phyloP scores from a whole-genome alignment of 1,284 basidiomycete species.

The Tilletia setariae region DNA sequence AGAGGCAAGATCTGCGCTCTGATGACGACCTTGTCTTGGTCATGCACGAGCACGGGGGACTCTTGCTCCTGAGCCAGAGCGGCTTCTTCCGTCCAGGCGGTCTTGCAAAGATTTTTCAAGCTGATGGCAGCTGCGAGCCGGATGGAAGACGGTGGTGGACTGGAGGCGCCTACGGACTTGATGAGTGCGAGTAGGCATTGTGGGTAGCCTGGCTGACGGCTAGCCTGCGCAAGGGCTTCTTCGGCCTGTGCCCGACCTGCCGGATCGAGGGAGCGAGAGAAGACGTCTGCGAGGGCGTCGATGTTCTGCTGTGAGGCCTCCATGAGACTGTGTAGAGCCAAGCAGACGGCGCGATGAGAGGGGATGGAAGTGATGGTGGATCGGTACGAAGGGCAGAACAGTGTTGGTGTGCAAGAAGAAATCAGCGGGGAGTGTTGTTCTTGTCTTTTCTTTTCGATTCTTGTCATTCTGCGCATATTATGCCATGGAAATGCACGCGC shows the following conservation, averaged over 20 bases:
- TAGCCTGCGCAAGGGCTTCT: conserved; percentile 37
- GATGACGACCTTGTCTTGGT: conserved; percentile 65
- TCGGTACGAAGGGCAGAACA: neutral
- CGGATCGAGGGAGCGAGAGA: conserved; percentile 15
- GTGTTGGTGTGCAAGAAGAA: neutral
- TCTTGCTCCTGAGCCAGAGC: conserved; percentile 29
- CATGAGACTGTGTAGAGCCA: neutral
- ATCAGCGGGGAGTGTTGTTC: neutral
- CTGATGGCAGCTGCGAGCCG: conserved; percentile 51
- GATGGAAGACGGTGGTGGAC: conserved; percentile 26
- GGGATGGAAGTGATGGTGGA: neutral
- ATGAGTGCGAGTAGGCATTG: conserved; percentile 46
- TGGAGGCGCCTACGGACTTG: conserved; percentile 25
- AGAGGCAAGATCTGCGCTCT: conserved; percentile 72
- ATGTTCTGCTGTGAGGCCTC: conserved; percentile 6
- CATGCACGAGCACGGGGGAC: conserved; percentile 27
- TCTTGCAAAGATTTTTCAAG: conserved; percentile 51
- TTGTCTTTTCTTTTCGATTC: neutral
- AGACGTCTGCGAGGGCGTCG: conserved; percentile 4
- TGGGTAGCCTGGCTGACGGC: conserved; percentile 41
- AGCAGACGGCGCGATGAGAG: neutral
- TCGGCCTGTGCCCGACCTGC: conserved; percentile 41
- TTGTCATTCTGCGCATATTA: neutral
- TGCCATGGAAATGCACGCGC: too few species aligned
- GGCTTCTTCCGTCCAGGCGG: conserved; percentile 32